Conservation (phyloP, 768 basidiomycete genomes). For the Scleroderma citrinum region DNA sequence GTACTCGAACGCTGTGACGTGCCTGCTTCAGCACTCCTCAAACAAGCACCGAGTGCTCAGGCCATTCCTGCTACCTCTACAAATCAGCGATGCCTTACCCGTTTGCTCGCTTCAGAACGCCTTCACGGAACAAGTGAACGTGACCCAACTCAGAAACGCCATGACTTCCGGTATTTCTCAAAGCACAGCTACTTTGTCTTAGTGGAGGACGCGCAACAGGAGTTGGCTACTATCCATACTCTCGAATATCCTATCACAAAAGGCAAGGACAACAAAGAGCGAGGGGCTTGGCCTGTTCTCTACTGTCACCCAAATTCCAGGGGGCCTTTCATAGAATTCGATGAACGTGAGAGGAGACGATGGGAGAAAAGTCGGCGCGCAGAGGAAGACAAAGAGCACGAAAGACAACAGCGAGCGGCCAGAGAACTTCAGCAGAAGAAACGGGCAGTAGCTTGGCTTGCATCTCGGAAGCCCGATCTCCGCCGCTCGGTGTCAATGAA, state of each 20-base stretch:
- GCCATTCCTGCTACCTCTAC: conserved; percentile 24
- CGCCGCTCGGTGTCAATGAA: conserved; percentile 72
- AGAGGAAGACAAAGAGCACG: conserved; percentile 34
- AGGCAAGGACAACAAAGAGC: conserved; percentile 45
- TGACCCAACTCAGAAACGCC: conserved; percentile 82
- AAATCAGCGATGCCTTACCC: conserved; percentile 48
- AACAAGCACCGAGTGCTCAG: conserved; percentile 24
- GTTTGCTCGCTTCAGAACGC: conserved; percentile 74
- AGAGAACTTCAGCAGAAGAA: conserved; percentile 25
- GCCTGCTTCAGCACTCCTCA: conserved; percentile 20
- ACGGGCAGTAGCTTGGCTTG: conserved; percentile 22
- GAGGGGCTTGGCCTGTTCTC: conserved; percentile 76
- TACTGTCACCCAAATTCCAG: conserved; percentile 70
- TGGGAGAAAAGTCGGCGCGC: conserved; percentile 52
- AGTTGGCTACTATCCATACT: conserved; percentile 77
- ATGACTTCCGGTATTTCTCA: conserved; percentile 84
- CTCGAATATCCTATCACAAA: conserved; percentile 70
- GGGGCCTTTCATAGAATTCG: conserved; percentile 71
- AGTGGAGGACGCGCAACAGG: conserved; percentile 83
- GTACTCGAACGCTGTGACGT: conserved; percentile 63
- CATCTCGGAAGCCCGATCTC: conserved; percentile 42
- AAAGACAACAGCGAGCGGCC: conserved; percentile 20
- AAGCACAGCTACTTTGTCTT: conserved; percentile 73
- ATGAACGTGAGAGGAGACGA: conserved; percentile 64
- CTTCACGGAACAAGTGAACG: conserved; percentile 84